Evolutionary conservation across 179 eudicot genomes (phyloP).

Genomic region (Amaranthus tricolor): DNA sequence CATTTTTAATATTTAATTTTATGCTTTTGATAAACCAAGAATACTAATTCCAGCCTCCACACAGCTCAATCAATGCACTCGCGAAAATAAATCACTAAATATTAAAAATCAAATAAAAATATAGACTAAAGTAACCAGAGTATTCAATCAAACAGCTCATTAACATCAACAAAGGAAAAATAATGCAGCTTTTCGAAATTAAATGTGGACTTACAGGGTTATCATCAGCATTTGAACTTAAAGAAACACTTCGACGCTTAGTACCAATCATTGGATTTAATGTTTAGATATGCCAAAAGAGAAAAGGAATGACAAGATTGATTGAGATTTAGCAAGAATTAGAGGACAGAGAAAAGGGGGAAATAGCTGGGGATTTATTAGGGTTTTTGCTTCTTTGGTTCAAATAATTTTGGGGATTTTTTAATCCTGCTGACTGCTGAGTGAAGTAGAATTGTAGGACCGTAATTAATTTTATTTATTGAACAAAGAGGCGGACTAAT

Average conservation of each 20-base stretch:
- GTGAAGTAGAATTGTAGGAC: not conserved
- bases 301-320: not conserved
- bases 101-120: not conserved
- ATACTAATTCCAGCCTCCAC: not conserved
- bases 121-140: not conserved
- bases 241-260: slow-evolving; percentile 38
- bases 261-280: slow-evolving; percentile 30
- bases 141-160: not conserved
- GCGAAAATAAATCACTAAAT: not conserved
- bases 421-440: no score
- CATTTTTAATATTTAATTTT: no score
- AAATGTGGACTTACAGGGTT: slow-evolving; percentile 31
- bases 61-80: not conserved
- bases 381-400: slow-evolving; percentile 28
- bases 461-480: no score
- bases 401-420: not conserved
- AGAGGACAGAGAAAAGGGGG: not conserved
- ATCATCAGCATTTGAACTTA: slow-evolving; percentile 38
- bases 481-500: no score
- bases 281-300: slow-evolving; percentile 6
- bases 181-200: not conserved
- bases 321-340: slow-evolving; percentile 6
- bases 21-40: not conserved
- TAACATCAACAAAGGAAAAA: not conserved
- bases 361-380: slow-evolving; percentile 5